Conservation (phyloP, 2,329 filamentous ascomycete genomes). For the Gyromitra esculenta region DNA sequence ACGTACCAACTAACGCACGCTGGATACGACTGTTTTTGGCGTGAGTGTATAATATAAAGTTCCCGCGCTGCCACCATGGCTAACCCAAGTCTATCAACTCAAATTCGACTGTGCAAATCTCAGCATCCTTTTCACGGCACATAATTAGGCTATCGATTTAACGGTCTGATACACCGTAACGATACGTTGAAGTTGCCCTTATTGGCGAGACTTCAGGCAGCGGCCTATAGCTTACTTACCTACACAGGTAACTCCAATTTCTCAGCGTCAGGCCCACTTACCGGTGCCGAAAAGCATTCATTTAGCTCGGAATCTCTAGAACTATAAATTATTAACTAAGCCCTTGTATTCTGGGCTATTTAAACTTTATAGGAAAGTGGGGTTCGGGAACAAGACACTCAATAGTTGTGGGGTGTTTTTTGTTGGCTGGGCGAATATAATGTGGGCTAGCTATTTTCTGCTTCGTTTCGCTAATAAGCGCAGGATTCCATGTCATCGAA, state of each 20-base stretch:
- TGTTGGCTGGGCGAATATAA: no score
- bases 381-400: no score
- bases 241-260: neutral
- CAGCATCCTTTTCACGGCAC: neutral
- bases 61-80: neutral
- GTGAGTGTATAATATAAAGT: neutral
- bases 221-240: neutral
- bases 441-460: no score
- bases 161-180: neutral
- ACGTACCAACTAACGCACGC: neutral
- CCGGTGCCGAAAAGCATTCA: neutral
- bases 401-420: no score
- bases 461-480: no score
- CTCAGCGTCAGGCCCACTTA: neutral
- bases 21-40: neutral
- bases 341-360: no score
- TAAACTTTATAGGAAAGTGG: no score
- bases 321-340: no score
- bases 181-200: neutral
- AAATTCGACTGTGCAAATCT: neutral
- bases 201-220: neutral
- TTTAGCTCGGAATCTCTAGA: no score
- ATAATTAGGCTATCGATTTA: neutral
- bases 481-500: no score
- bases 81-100: no score